Conservation (phyloP, 306 rosid genomes). For the Argentina anserina region DNA sequence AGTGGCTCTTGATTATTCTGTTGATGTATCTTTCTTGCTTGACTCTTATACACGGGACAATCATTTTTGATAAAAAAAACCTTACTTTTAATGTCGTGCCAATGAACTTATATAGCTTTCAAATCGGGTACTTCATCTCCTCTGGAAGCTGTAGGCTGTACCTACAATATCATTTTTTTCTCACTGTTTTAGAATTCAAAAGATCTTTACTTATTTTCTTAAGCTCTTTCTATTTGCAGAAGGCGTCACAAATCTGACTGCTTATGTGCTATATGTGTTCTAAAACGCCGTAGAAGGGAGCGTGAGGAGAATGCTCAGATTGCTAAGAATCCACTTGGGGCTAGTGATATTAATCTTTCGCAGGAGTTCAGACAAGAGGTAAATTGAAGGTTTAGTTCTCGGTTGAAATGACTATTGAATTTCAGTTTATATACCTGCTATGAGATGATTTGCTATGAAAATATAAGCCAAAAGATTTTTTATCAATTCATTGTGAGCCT, state of each 20-base stretch:
- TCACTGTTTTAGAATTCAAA: not conserved
- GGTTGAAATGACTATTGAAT: not conserved
- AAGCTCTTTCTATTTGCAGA: conserved; percentile 45
- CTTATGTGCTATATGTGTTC: conserved; percentile 90
- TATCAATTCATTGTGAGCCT: not conserved
- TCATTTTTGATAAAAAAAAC: not conserved
- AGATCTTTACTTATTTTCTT: conserved; percentile 10
- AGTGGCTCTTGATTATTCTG: not conserved
- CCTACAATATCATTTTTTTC: not conserved
- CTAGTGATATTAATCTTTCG: conserved; percentile 42
- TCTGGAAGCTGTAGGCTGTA: not conserved
- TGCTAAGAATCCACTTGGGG: conserved; percentile 48
- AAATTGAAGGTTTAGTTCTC: conserved; percentile 9
- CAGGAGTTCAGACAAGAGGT: conserved; percentile 71
- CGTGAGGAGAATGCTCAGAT: conserved; percentile 78
- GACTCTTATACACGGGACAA: not conserved
- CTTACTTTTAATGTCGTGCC: not conserved
- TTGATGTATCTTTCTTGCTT: not conserved
- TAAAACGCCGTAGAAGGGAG: conserved; percentile 90
- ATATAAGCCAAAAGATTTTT: not conserved
- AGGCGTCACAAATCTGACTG: conserved; percentile 93
- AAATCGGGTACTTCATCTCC: not conserved
- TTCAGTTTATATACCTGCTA: not conserved
- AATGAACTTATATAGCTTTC: not conserved
- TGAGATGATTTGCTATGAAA: not conserved